Evolutionary conservation across 441 rosid species (phyloP).

Genomic region (Erodium moschatum): DNA sequence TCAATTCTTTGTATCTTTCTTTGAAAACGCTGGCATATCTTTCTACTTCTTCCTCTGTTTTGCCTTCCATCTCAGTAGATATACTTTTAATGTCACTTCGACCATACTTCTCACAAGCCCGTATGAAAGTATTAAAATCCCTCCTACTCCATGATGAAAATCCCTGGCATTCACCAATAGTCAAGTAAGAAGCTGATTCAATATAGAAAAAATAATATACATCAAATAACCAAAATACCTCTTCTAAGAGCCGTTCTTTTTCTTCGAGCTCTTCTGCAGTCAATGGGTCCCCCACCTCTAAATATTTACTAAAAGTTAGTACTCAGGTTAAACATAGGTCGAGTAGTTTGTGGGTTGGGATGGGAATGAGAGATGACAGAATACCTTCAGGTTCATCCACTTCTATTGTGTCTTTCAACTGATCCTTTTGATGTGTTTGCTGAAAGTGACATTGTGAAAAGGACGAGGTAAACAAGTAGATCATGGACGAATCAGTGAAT

Average conservation of each 20-base stretch:
- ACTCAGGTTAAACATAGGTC: slow-evolving; percentile 9
- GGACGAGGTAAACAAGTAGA: background rate
- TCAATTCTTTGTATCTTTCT: slow-evolving; percentile 86
- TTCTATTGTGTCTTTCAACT: slow-evolving; percentile 80
- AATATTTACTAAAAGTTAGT: slow-evolving; percentile 26
- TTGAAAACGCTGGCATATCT: slow-evolving; percentile 79
- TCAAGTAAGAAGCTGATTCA: slow-evolving; percentile 7
- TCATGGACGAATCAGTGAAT: background rate
- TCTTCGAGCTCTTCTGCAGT: slow-evolving; percentile 97
- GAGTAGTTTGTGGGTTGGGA: background rate
- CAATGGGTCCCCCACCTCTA: slow-evolving; percentile 80
- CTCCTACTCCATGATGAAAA: slow-evolving; percentile 93
- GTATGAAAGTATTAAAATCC: slow-evolving; percentile 79
- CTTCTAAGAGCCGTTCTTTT: slow-evolving; percentile 80
- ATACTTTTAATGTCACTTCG: slow-evolving; percentile 68
- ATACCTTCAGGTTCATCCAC: slow-evolving; percentile 98
- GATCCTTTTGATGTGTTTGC: slow-evolving; percentile 96
- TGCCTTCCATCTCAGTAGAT: slow-evolving; percentile 94
- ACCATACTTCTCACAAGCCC: slow-evolving; percentile 97
- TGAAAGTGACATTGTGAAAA: slow-evolving; percentile 27
- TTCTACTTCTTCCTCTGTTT: slow-evolving; percentile 86
- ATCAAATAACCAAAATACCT: slow-evolving; percentile 35
- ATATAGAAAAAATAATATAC: background rate
- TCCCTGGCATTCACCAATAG: slow-evolving; percentile 42
- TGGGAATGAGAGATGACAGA: too few relatives aligned